phyloP scores from a whole-genome alignment of 1,139 yeast genomes.

The Hyphopichia fennica region DNA sequence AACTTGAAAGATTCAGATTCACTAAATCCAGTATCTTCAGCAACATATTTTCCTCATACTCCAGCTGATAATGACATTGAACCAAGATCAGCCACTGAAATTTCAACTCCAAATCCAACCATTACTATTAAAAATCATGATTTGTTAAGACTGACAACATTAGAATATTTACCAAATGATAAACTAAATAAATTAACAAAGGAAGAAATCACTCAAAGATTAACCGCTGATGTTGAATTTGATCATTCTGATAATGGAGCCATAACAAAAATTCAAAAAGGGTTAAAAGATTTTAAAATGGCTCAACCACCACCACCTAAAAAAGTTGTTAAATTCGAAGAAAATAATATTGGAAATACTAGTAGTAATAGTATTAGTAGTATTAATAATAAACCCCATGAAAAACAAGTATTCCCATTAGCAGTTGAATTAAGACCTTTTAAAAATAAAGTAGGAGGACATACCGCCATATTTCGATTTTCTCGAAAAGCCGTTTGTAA shows the following conservation, averaged over 20 bases:
- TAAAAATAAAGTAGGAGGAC: slow-evolving; percentile 95
- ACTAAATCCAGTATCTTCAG: slow-evolving; percentile 31
- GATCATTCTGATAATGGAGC: slow-evolving; percentile 33
- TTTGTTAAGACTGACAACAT: background rate
- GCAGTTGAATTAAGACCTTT: slow-evolving; percentile 88
- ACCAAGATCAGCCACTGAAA: background rate
- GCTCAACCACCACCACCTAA: background rate
- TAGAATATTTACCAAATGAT: background rate
- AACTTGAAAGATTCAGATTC: background rate
- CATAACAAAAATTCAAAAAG: slow-evolving; percentile 26
- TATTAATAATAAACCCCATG: slow-evolving; percentile 6
- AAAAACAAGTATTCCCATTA: slow-evolving; percentile 45
- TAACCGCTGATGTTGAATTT: slow-evolving; percentile 39
- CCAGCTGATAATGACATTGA: slow-evolving; percentile 14
- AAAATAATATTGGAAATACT: background rate
- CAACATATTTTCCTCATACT: slow-evolving; percentile 35
- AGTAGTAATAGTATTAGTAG: background rate
- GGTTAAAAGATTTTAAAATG: slow-evolving; percentile 1
- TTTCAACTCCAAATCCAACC: background rate
- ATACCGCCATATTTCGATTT: slow-evolving; percentile 92
- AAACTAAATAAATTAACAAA: no score
- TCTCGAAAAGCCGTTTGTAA: slow-evolving; percentile 95
- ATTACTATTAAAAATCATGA: background rate
- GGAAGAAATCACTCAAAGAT: slow-evolving; percentile 24
- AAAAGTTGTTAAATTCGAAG: background rate